These are phyloP conservation scores for Candida saitoana DNA, from an alignment of 805 yeast species.

Conservation along the genomic window DNA sequence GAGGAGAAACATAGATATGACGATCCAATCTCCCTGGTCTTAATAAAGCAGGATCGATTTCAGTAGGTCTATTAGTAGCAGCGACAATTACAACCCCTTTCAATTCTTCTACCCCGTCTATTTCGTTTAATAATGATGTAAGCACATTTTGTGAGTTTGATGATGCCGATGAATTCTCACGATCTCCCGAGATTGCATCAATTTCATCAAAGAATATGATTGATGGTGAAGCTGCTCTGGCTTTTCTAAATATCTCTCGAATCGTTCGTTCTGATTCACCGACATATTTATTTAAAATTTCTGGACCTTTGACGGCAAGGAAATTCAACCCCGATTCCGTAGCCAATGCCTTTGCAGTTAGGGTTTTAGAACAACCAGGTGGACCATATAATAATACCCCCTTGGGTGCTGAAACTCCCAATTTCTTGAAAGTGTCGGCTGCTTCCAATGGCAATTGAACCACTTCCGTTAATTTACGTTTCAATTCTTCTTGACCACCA, in stretches of 20 bases:
- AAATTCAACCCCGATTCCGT: slow-evolving; percentile 93
- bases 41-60: slow-evolving; percentile 85
- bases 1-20: slow-evolving; percentile 89
- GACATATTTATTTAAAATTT: slow-evolving; percentile 88
- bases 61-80: slow-evolving; percentile 93
- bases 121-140: slow-evolving; percentile 87
- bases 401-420: slow-evolving; percentile 88
- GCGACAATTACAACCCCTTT: slow-evolving; percentile 93
- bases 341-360: slow-evolving; percentile 93
- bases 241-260: slow-evolving; percentile 89
- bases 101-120: slow-evolving; percentile 95
- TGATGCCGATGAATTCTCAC: slow-evolving; percentile 61
- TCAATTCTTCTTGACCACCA: slow-evolving; percentile 88
- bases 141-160: slow-evolving; percentile 74
- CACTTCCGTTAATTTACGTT: slow-evolving; percentile 79
- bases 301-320: slow-evolving; percentile 95
- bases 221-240: slow-evolving; percentile 92
- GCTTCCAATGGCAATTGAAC: slow-evolving; percentile 89
- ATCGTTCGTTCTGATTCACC: slow-evolving; percentile 94
- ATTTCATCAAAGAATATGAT: slow-evolving; percentile 95
- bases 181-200: slow-evolving; percentile 81
- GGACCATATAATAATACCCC: slow-evolving; percentile 95
- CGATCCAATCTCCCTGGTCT: slow-evolving; percentile 96
- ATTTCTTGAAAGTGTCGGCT: slow-evolving; percentile 63
- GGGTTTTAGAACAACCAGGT: slow-evolving; percentile 95